Base-by-base conservation (phyloP, 331 rosid genomes). In the Pyracantha coccinea region DNA sequence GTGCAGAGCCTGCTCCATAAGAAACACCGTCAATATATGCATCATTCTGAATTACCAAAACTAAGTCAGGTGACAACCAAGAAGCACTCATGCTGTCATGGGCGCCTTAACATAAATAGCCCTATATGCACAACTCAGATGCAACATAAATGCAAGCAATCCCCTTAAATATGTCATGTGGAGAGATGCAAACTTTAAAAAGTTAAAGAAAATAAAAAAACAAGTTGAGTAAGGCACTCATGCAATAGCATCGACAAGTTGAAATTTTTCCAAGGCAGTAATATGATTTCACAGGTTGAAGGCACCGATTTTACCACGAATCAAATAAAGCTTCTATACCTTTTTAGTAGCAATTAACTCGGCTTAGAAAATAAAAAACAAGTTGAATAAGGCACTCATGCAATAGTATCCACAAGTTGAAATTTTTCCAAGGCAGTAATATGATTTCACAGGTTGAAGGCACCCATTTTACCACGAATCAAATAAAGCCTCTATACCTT, bases 321-420 rank as follows among this genome's bases (percentile, higher is more conserved):
- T 72, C 14, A 28, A 38, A 61, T 52, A 31, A 7, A 68, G 20
- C 20, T 29, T 24, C 61, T 50, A 72, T 81, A 95, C 99, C 97
- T 89, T 89, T 85, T 92, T 92, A 53, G 99, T 90, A 61, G 97
- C 89, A 83, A 95, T 95, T 67, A 95, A 83, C 85, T 92, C 98
- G 58, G 99, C 99, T 82, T 95, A 35, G 44, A 35, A 35, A 35
- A 35, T 33, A 33, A 33, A 33, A 0, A 38, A 38, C 45, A 38
- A 38, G 0, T 38, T 0, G 45, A 38, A 13, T 10, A 38, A 0
- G 45, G 45, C 45, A 10, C 45, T 38, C 45, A 38, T 38, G 4
- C 4, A 38, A 38, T 9, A 9, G 45, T 38, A 2, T 38, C 1
- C 13, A 38, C 45, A 38, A 38, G 45, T 2, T 38, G 73, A 47